Conservation (phyloP, 2,329 filamentous ascomycete species). For the Dendryphion nanum region DNA sequence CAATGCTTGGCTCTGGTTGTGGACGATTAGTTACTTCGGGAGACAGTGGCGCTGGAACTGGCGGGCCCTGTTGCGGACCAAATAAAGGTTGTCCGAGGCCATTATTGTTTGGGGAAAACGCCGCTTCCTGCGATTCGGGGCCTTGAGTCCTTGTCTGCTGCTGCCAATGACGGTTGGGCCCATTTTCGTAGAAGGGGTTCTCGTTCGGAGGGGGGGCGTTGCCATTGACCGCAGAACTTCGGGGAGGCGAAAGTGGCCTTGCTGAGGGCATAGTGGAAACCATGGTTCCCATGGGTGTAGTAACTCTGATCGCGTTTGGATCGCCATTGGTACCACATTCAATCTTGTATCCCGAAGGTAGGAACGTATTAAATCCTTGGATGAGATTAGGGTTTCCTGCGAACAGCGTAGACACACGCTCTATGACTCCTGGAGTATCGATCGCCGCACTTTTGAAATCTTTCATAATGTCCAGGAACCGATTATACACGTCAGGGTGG, state of each 20-base stretch:
- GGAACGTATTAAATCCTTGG: slow-evolving; percentile 96
- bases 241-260: slow-evolving; percentile 46
- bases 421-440: slow-evolving; percentile 96
- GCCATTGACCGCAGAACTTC: slow-evolving; percentile 56
- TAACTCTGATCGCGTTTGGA: slow-evolving; percentile 93
- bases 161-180: slow-evolving; percentile 41
- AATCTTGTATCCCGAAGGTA: slow-evolving; percentile 93
- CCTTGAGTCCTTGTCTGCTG: slow-evolving; percentile 26
- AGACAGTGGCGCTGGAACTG: slow-evolving; percentile 34
- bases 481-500: slow-evolving; percentile 94
- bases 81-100: slow-evolving; percentile 41
- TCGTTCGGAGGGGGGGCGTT: slow-evolving; percentile 47
- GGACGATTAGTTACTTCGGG: slow-evolving; percentile 35
- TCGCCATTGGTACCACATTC: slow-evolving; percentile 94
- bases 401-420: slow-evolving; percentile 91
- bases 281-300: slow-evolving; percentile 95
- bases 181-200: slow-evolving; percentile 34
- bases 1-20: slow-evolving; percentile 36
- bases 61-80: slow-evolving; percentile 33
- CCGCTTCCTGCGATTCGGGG: slow-evolving; percentile 35
- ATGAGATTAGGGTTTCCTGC: slow-evolving; percentile 93
- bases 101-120: slow-evolving; percentile 47
- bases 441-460: slow-evolving; percentile 99
- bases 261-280: slow-evolving; percentile 75
- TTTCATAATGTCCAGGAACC: slow-evolving; percentile 98